phyloP scores from a whole-genome alignment of 106 monocot genomes.

The Alisma plantagoaquatica region DNA sequence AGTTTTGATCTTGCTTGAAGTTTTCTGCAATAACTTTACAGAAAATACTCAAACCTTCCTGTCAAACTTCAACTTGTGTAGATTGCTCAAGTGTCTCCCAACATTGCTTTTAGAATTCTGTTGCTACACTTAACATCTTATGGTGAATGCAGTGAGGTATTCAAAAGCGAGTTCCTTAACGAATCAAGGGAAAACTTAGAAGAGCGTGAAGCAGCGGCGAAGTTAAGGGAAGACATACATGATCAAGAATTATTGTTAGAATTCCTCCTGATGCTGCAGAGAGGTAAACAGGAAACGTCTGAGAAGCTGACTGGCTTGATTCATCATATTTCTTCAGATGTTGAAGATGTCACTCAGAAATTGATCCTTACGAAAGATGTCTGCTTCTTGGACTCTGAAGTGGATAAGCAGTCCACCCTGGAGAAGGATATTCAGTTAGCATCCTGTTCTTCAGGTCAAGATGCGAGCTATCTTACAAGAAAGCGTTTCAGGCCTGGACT shows the following conservation, averaged over 20 bases:
- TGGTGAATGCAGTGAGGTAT: conserved; percentile 35
- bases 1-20: no score
- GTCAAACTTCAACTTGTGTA: no score
- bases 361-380: background rate
- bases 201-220: conserved; percentile 53
- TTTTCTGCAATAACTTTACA: no score
- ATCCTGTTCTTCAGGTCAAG: background rate
- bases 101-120: no score
- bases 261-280: conserved; percentile 43
- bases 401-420: background rate
- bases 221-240: conserved; percentile 52
- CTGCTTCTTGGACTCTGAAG: background rate
- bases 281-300: conserved; percentile 45
- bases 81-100: no score
- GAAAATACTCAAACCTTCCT: no score
- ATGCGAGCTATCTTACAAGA: background rate
- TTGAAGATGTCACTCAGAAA: background rate
- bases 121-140: background rate
- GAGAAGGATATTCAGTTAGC: background rate
- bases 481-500: background rate
- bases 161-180: conserved; percentile 70
- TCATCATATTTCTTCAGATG: background rate
- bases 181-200: conserved; percentile 42
- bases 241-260: conserved; percentile 61
- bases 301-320: conserved; percentile 26